phyloP scores from a whole-genome alignment of 129 eudicot species.

The Chrysanthemum lavandulifolium region DNA sequence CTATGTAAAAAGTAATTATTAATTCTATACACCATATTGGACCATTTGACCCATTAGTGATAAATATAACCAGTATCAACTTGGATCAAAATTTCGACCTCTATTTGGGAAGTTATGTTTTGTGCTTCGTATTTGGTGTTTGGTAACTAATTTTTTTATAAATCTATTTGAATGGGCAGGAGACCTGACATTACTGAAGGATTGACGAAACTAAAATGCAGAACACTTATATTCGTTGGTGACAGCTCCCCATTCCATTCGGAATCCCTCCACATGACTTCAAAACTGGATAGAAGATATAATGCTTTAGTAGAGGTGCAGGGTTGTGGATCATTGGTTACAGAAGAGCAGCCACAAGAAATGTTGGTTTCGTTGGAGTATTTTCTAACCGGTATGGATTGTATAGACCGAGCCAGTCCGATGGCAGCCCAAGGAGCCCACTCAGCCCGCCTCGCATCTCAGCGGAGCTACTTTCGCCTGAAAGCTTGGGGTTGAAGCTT shows the following conservation, averaged over 20 bases:
- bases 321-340: slow-evolving; percentile 80
- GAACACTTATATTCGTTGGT: slow-evolving; percentile 74
- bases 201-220: slow-evolving; percentile 57
- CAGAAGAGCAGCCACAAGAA: slow-evolving; percentile 89
- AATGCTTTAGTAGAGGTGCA: slow-evolving; percentile 95
- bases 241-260: slow-evolving; percentile 78
- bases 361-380: slow-evolving; percentile 84
- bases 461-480: slow-evolving; percentile 87
- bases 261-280: slow-evolving; percentile 83
- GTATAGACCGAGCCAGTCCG: slow-evolving; percentile 55
- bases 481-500: slow-evolving; percentile 91
- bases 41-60: too few relatives aligned
- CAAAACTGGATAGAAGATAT: slow-evolving; percentile 86
- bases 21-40: too few relatives aligned
- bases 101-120: too few relatives aligned
- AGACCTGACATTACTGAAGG: slow-evolving; percentile 75
- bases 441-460: slow-evolving; percentile 86
- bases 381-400: slow-evolving; percentile 81
- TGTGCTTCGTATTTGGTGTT: too few relatives aligned
- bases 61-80: too few relatives aligned
- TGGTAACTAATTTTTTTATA: too few relatives aligned
- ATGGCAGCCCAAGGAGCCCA: slow-evolving; percentile 90
- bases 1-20: too few relatives aligned
- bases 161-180: slow-evolving; percentile 37
- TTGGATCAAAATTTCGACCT: too few relatives aligned